These are phyloP conservation scores for Phyllosticta citrichinensis DNA, from an alignment of 2,329 filamentous ascomycete genomes.

Conservation along the genomic window DNA sequence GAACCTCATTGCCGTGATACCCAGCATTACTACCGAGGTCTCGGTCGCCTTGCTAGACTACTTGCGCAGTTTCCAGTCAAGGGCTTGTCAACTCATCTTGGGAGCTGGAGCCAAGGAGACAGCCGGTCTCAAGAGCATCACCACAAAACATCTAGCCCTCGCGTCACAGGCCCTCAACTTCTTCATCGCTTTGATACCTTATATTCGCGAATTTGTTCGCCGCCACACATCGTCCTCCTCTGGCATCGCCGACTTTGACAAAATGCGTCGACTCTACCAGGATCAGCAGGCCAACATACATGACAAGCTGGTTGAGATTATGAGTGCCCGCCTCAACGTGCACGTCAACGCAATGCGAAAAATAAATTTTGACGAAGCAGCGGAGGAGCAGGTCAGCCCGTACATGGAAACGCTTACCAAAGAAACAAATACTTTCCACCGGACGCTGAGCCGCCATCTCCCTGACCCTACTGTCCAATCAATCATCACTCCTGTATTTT, in stretches of 20 bases:
- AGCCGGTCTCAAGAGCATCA: constrained; percentile 91
- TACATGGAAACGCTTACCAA: constrained; percentile 85
- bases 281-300: constrained; percentile 87
- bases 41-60: constrained; percentile 72
- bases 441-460: constrained; percentile 72
- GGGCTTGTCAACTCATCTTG: constrained; percentile 90
- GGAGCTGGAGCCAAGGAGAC: constrained; percentile 84
- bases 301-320: constrained; percentile 88
- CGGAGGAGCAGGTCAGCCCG: constrained; percentile 41
- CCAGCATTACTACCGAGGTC: constrained; percentile 79
- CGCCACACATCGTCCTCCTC: constrained; percentile 45
- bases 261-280: constrained; percentile 69
- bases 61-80: constrained; percentile 87
- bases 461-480: constrained; percentile 64
- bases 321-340: constrained; percentile 64
- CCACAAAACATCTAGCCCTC: constrained; percentile 85
- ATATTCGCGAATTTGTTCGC: constrained; percentile 83
- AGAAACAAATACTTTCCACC: constrained; percentile 75
- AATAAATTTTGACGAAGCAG: constrained; percentile 57
- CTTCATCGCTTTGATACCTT: constrained; percentile 75
- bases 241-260: constrained; percentile 66
- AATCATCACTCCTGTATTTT: constrained; percentile 81
- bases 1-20: constrained; percentile 72
- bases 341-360: constrained; percentile 67
- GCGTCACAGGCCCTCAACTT: constrained; percentile 85